Evolutionary conservation across 495 filamentous ascomycete species (phyloP).

Genomic region (Aspergillus bertholletiae): DNA sequence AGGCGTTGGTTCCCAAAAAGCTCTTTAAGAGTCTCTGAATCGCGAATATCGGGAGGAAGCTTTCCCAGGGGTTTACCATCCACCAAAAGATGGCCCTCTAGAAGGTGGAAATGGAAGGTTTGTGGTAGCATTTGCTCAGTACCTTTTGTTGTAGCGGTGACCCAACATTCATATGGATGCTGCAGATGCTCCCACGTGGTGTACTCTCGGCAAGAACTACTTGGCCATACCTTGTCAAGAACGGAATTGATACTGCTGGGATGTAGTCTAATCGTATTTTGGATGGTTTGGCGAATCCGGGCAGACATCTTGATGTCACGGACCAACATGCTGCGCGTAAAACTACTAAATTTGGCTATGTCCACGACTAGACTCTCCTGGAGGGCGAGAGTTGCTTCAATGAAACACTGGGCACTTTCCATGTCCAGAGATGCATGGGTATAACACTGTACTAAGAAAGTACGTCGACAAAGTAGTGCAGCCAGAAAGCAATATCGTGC

Average conservation of each 20-base stretch:
- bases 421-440: conserved; percentile 9
- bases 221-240: conserved; percentile 17
- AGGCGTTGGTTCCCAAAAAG: conserved; percentile 41
- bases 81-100: conserved; percentile 55
- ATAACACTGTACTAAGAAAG: conserved; percentile 26
- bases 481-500: conserved; percentile 27
- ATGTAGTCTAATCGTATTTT: conserved; percentile 10
- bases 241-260: conserved; percentile 19
- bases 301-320: conserved; percentile 45
- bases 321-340: conserved; percentile 32
- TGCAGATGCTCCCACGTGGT: conserved; percentile 23
- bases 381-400: conserved; percentile 34
- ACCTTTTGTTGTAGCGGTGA: conserved; percentile 18
- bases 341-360: conserved; percentile 5
- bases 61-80: conserved; percentile 49
- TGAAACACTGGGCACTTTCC: conserved; percentile 26
- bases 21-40: conserved; percentile 33
- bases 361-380: conserved; percentile 31
- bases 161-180: conserved; percentile 19
- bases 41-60: conserved; percentile 44
- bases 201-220: conserved; percentile 11
- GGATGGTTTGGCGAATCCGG: conserved; percentile 29
- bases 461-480: conserved; percentile 31
- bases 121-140: conserved; percentile 7
- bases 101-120: conserved; percentile 47